Percentiles rank a stretch among this genome's conserved stretches.
Conservation (phyloP, 768 basidiomycete genomes). For the Lentinula sp. region DNA sequence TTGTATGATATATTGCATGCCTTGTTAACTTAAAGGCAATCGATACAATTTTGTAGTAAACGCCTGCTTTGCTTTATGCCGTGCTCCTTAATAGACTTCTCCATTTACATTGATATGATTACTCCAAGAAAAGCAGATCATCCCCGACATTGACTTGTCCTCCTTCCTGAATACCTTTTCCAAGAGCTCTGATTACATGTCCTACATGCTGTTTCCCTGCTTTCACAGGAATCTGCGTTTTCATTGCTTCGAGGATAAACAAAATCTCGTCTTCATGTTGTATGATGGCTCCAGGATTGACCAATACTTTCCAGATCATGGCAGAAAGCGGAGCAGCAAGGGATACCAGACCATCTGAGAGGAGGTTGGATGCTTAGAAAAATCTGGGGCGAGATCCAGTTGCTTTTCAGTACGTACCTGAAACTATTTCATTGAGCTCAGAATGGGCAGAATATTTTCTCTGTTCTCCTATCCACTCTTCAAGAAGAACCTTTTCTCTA, state of each 20-base stretch:
- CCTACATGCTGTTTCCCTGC: constrained; percentile 41
- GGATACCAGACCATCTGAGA: background rate
- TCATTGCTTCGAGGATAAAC: constrained; percentile 59
- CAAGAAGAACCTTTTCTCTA: background rate
- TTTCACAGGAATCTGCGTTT: constrained; percentile 49
- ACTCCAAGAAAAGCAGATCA: constrained; percentile 27
- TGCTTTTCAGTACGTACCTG: background rate
- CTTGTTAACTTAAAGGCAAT: background rate
- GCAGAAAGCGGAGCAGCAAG: background rate
- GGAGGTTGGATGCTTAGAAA: too few relatives aligned
- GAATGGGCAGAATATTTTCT: background rate
- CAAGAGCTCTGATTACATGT: constrained; percentile 31
- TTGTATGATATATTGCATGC: background rate
- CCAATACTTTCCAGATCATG: constrained; percentile 10
- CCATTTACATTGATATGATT: background rate
- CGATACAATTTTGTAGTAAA: background rate
- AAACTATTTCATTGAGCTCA: background rate
- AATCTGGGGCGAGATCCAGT: too few relatives aligned
- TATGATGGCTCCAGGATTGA: constrained; percentile 35
- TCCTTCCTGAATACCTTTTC: constrained; percentile 35
- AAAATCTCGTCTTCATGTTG: constrained; percentile 34
- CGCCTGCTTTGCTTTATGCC: background rate
- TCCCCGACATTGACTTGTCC: constrained; percentile 41
- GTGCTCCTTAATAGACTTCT: background rate
- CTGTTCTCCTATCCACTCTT: background rate